phyloP scores from a whole-genome alignment of 768 basidiomycete species.

The Leccinum boreale region DNA sequence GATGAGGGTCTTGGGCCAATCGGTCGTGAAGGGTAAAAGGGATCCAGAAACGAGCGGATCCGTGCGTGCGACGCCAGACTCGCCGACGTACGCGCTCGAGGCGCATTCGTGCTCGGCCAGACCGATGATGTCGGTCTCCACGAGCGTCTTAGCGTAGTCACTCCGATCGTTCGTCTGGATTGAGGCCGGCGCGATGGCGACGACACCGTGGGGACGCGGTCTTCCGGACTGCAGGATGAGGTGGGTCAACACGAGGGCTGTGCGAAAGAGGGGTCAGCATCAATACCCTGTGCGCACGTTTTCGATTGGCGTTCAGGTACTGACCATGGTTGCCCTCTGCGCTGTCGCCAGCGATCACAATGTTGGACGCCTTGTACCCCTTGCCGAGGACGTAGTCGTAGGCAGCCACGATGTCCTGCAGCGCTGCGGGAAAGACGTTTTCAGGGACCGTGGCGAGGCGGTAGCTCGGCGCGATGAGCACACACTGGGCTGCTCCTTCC shows the following conservation, averaged over 20 bases:
- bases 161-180: conserved; percentile 4
- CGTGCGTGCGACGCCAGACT: conserved; percentile 7
- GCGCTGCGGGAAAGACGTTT: conserved; percentile 20
- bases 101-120: neutral
- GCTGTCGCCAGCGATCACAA: conserved; percentile 23
- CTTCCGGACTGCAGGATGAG: conserved; percentile 49
- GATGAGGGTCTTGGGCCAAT: conserved; percentile 24
- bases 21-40: conserved; percentile 10
- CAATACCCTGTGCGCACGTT: neutral
- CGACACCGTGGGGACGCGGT: conserved; percentile 50
- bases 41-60: conserved; percentile 19
- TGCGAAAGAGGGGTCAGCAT: neutral
- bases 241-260: conserved; percentile 25
- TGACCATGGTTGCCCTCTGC: conserved; percentile 25
- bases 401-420: conserved; percentile 25
- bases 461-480: conserved; percentile 23
- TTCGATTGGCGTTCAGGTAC: neutral
- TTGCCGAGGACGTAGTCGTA: conserved; percentile 25
- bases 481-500: neutral
- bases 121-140: neutral
- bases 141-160: conserved; percentile 2
- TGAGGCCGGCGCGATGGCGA: conserved; percentile 48
- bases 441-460: conserved; percentile 23
- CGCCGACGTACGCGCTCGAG: conserved; percentile 7
- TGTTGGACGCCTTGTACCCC: conserved; percentile 21